Evolutionary conservation across 108 stramenopile species (phyloP).

Genomic region (Skeletonema potamos): DNA sequence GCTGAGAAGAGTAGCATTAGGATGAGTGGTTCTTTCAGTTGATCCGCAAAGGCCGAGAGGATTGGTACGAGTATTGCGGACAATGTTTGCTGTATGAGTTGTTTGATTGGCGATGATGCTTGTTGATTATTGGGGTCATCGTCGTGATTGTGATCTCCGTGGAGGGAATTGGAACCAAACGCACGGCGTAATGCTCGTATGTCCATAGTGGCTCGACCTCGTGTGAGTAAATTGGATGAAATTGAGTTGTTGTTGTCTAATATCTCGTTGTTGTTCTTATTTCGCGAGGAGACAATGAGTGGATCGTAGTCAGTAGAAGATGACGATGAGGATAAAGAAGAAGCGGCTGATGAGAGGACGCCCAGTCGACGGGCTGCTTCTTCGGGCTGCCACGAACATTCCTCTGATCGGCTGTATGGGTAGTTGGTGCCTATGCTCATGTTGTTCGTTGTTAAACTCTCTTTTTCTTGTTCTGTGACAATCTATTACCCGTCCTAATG

Average conservation of each 20-base stretch:
- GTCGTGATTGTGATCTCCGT: conserved; percentile 50
- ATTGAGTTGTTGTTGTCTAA: background rate
- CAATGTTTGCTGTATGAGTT: conserved; percentile 8
- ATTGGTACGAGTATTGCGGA: conserved; percentile 43
- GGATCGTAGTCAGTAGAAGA: background rate
- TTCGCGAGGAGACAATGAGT: background rate
- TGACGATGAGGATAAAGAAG: background rate
- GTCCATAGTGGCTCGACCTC: conserved; percentile 66
- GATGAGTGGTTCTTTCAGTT: conserved; percentile 95
- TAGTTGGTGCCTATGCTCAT: conserved; percentile 33
- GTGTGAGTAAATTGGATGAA: conserved; percentile 57
- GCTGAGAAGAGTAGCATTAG: conserved; percentile 90
- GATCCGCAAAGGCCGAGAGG: conserved; percentile 60
- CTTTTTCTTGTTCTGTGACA: no score
- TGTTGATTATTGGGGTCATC: conserved; percentile 1
- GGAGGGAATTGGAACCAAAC: conserved; percentile 68
- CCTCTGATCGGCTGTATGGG: conserved; percentile 75
- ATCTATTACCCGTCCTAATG: no score
- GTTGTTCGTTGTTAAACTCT: background rate
- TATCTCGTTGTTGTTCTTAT: background rate
- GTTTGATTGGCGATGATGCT: background rate
- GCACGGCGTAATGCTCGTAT: conserved; percentile 33
- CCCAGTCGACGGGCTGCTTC: conserved; percentile 69
- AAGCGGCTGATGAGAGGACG: conserved; percentile 20
- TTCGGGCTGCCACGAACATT: conserved; percentile 85